Conservation (phyloP, 148 eudicot species). For the Bassia scoparia region DNA sequence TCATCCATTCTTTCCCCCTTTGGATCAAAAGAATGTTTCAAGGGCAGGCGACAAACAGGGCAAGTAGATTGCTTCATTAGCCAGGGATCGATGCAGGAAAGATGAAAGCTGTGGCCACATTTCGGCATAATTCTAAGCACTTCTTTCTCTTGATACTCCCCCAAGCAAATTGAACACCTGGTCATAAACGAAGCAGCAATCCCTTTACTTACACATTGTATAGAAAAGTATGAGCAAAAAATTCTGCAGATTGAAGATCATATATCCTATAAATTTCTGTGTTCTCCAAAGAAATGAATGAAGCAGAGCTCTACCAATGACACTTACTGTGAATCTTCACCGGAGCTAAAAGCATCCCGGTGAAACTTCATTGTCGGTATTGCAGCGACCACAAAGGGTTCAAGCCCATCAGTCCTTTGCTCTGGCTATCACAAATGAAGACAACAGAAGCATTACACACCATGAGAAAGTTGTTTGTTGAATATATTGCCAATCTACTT, state of each 20-base stretch:
- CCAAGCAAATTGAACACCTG: conserved; percentile 75
- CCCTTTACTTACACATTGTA: neutral
- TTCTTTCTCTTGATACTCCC: conserved; percentile 72
- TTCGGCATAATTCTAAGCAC: conserved; percentile 62
- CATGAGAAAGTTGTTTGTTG: neutral
- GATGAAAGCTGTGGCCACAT: conserved; percentile 67
- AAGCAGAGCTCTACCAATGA: neutral
- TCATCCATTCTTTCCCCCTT: conserved; percentile 10
- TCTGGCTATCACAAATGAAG: conserved; percentile 44
- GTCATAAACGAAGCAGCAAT: conserved; percentile 2
- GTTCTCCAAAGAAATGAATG: neutral
- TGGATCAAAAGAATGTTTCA: conserved; percentile 26
- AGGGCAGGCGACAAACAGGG: conserved; percentile 70
- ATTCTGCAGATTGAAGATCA: too few species aligned
- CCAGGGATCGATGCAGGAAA: conserved; percentile 69
- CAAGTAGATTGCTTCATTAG: conserved; percentile 63
- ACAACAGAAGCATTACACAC: neutral
- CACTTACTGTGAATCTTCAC: conserved; percentile 59
- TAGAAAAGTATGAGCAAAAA: neutral
- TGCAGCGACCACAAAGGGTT: conserved; percentile 55
- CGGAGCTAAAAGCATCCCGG: conserved; percentile 50
- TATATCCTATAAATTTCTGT: too few species aligned
- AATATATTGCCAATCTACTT: neutral
- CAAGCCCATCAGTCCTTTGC: conserved; percentile 50
- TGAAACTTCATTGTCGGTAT: conserved; percentile 63